Evolutionary conservation across 2,329 filamentous ascomycete genomes (phyloP).

Genomic region (Mycosphaerella sp.): DNA sequence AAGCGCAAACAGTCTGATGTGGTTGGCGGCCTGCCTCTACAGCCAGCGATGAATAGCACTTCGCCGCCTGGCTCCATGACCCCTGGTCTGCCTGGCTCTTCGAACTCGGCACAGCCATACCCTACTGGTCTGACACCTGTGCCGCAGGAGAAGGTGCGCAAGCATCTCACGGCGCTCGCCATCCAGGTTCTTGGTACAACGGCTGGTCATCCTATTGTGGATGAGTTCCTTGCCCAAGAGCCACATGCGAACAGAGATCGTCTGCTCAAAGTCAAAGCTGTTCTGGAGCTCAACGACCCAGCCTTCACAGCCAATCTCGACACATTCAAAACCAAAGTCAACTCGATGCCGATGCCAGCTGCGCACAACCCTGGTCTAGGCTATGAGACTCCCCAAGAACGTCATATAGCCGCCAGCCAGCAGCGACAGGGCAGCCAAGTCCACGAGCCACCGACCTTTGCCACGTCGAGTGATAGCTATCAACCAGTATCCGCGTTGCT

Average conservation of each 20-base stretch:
- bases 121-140: constrained; percentile 14
- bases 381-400: constrained; percentile 20
- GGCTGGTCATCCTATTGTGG: constrained; percentile 23
- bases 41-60: constrained; percentile 27
- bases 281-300: constrained; percentile 20
- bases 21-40: constrained; percentile 20
- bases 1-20: constrained; percentile 55
- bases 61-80: constrained; percentile 25
- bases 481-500: constrained; percentile 11
- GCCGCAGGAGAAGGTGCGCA: constrained; percentile 15
- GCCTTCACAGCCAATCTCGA: constrained; percentile 19
- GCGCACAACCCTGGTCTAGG: constrained; percentile 18
- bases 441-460: constrained; percentile 27
- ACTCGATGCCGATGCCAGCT: constrained; percentile 21
- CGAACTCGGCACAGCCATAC: constrained; percentile 16
- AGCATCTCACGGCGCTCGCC: constrained; percentile 27
- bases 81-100: constrained; percentile 19
- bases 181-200: constrained; percentile 25
- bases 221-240: constrained; percentile 26
- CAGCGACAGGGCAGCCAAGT: constrained; percentile 19
- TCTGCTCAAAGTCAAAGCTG: constrained; percentile 22
- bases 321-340: constrained; percentile 23
- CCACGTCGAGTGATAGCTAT: constrained; percentile 18
- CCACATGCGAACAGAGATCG: constrained; percentile 27
- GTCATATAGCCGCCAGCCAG: constrained; percentile 5